Base-by-base conservation (phyloP, 768 basidiomycete genomes). In the Candolleomyces efflorescens region DNA sequence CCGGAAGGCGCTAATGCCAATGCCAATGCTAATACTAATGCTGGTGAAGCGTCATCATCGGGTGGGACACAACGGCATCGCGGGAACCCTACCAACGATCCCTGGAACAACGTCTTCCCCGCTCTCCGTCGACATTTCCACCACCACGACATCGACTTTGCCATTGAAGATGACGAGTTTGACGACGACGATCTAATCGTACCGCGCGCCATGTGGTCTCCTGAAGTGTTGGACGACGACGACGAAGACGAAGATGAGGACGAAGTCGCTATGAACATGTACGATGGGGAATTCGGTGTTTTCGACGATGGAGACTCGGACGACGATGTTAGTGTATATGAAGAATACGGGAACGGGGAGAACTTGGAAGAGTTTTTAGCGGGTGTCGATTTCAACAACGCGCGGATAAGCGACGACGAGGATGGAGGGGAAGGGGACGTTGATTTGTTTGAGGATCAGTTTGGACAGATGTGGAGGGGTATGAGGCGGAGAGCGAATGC, bases 51-150 rank as follows among this genome's bases (percentile, higher is more conserved):
- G 2, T 48, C 18, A 5, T 48, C 24, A 20, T 18, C 46, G n/a
- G 46, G 2, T 6, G 22, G 18, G 22, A 13, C 3, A 9, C 13
- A 46, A 46, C 45, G n/a, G n/a, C 13, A 13, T 18, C 45, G 7
- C 38, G 38, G 38, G 20, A 48, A 48, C 24, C 54, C 62, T 0
- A 63, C 62, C 13, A 53, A 59, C 17, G 87, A 90, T 65, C 85
- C 85, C 3, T 92, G 90, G 89, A 74, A 74, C 32, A 79, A 80
- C 52, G 80, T 91, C 15, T 90, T 90, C 69, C 74, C 69, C 52
- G 67, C 67, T 11, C 66, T 66, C 56, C 53, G 15, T 45, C 18
- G 39, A 10, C 15, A 24, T 15, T 10, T 39, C 11, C 13, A n/a
- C 47, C 27, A 39, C 45, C 22, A 32, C 44, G n/a, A 39, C 9